Conservation (phyloP, 192 early-diverging fungal species). For the Linnemannia hyalina region DNA sequence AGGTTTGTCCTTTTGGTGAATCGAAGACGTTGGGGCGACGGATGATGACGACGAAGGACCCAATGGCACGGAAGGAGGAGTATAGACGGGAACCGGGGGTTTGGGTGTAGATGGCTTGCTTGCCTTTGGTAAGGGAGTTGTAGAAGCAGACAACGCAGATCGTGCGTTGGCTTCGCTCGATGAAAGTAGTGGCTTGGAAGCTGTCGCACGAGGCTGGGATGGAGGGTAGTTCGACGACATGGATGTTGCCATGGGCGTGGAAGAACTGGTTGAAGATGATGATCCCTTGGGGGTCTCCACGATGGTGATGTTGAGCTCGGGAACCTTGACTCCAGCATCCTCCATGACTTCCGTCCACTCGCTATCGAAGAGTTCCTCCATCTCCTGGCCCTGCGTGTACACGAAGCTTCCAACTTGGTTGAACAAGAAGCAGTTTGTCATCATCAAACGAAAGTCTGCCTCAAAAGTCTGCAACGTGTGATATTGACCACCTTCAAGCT, state of each 20-base stretch:
- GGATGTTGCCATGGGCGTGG: background rate
- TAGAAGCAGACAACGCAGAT: conserved; percentile 21
- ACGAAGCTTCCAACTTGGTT: conserved; percentile 73
- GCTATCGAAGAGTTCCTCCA: conserved; percentile 67
- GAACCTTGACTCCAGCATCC: conserved; percentile 39
- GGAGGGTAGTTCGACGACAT: conserved; percentile 13
- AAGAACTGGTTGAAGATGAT: background rate
- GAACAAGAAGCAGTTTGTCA: conserved; percentile 72
- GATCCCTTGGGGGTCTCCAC: conserved; percentile 56
- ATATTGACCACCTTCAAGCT: conserved; percentile 60
- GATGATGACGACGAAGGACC: conserved; percentile 19
- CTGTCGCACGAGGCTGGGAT: conserved; percentile 10
- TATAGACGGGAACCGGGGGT: conserved; percentile 32
- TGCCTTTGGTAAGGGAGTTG: conserved; percentile 15
- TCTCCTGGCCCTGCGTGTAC: conserved; percentile 68
- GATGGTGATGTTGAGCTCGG: conserved; percentile 65
- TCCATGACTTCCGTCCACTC: conserved; percentile 55
- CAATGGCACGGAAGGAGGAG: conserved; percentile 19
- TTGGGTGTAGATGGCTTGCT: conserved; percentile 32
- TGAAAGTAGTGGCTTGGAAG: conserved; percentile 19
- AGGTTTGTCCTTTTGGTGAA: conserved; percentile 18
- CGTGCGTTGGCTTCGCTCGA: conserved; percentile 21
- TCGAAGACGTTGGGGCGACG: conserved; percentile 27
- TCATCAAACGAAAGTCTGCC: conserved; percentile 66
- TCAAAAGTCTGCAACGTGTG: conserved; percentile 57